A percentile compares a stretch with the other conserved stretches of the same genome.
These are phyloP conservation scores for Acrocalymma vagum DNA, from an alignment of 2,329 filamentous ascomycete genomes.

Conservation along the genomic window DNA sequence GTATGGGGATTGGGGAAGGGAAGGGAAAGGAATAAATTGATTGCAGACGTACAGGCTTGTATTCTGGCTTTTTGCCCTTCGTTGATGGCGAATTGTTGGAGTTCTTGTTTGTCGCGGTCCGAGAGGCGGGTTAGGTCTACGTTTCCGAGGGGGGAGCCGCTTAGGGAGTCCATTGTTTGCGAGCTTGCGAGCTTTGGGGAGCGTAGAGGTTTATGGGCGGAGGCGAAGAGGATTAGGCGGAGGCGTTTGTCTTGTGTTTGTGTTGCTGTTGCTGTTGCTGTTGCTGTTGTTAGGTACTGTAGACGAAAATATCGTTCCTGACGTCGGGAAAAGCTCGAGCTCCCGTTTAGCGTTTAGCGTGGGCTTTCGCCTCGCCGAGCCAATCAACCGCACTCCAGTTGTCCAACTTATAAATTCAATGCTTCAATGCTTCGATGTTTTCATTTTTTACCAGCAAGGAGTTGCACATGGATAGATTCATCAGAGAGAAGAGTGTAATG, in stretches of 20 bases:
- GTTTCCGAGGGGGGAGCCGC: conserved; percentile 54
- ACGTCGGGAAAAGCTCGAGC: too few species aligned
- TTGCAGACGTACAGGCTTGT: conserved; percentile 53
- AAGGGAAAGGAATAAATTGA: background rate
- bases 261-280: background rate
- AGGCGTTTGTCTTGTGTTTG: background rate
- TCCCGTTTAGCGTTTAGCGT: too few species aligned
- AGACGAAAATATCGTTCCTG: too few species aligned
- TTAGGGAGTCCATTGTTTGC: conserved; percentile 40
- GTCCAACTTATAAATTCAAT: too few species aligned
- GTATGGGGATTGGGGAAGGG: conserved; percentile 1
- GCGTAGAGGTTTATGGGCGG: conserved; percentile 9
- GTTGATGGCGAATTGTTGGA: conserved; percentile 84
- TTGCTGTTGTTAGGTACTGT: too few species aligned
- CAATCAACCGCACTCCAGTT: too few species aligned
- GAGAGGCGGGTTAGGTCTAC: conserved; percentile 78
- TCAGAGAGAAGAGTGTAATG: too few species aligned
- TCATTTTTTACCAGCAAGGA: too few species aligned
- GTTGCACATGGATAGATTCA: too few species aligned
- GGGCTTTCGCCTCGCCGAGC: too few species aligned
- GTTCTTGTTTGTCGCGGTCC: conserved; percentile 83
- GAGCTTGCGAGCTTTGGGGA: conserved; percentile 15
- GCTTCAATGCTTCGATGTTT: too few species aligned
- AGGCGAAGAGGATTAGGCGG: background rate
- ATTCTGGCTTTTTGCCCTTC: conserved; percentile 87